Conservation (phyloP, 2,329 filamentous ascomycete genomes). For the Colletotrichum lini region DNA sequence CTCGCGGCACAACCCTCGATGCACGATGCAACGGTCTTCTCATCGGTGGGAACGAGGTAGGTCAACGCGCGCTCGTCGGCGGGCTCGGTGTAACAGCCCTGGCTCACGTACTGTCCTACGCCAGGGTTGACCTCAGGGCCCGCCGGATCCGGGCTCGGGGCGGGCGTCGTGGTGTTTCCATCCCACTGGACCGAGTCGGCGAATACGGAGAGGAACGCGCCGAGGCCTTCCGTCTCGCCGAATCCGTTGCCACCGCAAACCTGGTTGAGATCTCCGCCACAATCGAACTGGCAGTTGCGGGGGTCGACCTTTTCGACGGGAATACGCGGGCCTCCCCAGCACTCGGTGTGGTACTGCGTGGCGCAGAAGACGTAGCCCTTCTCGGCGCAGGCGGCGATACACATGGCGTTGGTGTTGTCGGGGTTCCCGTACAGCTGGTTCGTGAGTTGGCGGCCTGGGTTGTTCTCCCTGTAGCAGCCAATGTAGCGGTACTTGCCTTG, state of each 20-base stretch:
- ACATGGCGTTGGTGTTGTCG: conserved; percentile 60
- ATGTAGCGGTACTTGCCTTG: conserved; percentile 65
- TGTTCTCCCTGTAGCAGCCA: conserved; percentile 71
- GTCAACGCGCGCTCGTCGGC: conserved; percentile 44
- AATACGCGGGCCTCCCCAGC: conserved; percentile 67
- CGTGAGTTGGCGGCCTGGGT: conserved; percentile 66
- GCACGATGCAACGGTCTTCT: conserved; percentile 47
- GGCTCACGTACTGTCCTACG: conserved; percentile 46
- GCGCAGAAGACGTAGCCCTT: conserved; percentile 60
- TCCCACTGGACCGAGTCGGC: conserved; percentile 52
- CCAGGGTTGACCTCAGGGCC: conserved; percentile 56
- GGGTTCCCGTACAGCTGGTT: conserved; percentile 57
- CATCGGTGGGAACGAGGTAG: conserved; percentile 34
- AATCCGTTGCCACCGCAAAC: conserved; percentile 67
- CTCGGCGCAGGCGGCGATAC: conserved; percentile 59
- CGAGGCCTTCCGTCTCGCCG: conserved; percentile 47
- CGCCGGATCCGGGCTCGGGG: conserved; percentile 39
- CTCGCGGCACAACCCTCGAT: conserved; percentile 49
- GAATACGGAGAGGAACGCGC: conserved; percentile 65
- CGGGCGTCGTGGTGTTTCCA: conserved; percentile 47
- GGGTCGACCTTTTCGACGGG: conserved; percentile 61
- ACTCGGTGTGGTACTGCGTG: conserved; percentile 66
- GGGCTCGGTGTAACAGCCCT: conserved; percentile 45
- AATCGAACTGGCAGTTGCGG: conserved; percentile 66
- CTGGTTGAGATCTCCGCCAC: conserved; percentile 63